Percentiles rank a stretch among this genome's conserved stretches.
These are phyloP conservation scores for Metroxylon sagu DNA, from an alignment of 176 grass and related monocot genomes.

Conservation along the genomic window DNA sequence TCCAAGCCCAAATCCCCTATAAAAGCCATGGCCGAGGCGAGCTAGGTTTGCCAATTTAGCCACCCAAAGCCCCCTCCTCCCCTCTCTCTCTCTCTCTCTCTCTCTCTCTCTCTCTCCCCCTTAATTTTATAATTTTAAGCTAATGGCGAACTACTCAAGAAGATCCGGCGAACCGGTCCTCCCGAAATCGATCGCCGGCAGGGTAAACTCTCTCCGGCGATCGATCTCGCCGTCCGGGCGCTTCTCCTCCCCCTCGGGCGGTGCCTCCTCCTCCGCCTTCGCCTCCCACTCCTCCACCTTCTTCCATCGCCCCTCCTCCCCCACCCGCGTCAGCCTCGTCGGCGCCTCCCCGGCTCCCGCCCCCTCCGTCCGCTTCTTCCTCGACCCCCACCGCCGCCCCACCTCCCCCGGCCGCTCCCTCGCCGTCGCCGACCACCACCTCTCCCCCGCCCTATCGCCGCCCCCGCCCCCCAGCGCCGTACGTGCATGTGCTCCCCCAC, in stretches of 20 bases:
- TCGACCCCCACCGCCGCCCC: background rate
- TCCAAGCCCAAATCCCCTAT: background rate
- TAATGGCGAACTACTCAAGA: conserved; percentile 24
- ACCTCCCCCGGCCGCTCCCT: conserved; percentile 12
- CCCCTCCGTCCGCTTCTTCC: conserved; percentile 11
- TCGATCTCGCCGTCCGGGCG: conserved; percentile 2
- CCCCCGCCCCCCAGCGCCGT: background rate
- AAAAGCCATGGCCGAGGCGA: conserved; percentile 3
- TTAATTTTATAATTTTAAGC: no score
- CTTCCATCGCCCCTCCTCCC: conserved; percentile 29
- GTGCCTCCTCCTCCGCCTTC: conserved; percentile 8
- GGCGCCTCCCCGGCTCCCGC: background rate
- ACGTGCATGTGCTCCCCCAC: conserved; percentile 67
- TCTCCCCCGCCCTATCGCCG: background rate
- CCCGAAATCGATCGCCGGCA: background rate
- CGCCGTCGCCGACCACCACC: conserved; percentile 12
- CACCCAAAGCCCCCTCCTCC: background rate
- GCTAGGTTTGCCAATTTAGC: conserved; percentile 12
- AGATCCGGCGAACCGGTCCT: conserved; percentile 24
- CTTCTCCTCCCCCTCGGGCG: no score
- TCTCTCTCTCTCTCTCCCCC: background rate
- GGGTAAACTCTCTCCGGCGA: background rate
- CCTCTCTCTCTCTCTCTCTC: background rate
- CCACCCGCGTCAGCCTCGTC: conserved; percentile 33
- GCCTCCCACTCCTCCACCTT: conserved; percentile 6